These are phyloP conservation scores for Phenoliferia sp. DNA, from an alignment of 1,284 basidiomycete genomes.

Conservation along the genomic window DNA sequence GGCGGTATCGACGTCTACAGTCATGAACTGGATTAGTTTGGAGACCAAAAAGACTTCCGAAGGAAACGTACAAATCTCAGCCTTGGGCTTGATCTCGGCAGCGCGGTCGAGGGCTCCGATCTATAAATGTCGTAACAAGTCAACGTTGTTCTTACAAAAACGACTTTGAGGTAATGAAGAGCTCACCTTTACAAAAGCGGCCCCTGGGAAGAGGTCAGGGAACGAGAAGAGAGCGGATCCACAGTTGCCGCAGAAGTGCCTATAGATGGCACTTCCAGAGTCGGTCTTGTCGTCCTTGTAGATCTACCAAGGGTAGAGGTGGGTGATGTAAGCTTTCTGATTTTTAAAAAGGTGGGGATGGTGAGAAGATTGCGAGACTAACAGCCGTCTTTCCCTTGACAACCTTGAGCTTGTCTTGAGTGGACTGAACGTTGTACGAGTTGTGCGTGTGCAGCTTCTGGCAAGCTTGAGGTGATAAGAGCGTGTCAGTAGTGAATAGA, in stretches of 20 bases:
- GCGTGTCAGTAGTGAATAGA: background rate
- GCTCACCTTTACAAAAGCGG: constrained; percentile 13
- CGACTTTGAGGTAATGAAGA: background rate
- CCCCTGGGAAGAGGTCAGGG: constrained; percentile 6
- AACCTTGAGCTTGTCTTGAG: constrained; percentile 13
- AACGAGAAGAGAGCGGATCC: constrained; percentile 14
- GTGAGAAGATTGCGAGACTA: background rate
- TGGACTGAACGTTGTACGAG: constrained; percentile 11
- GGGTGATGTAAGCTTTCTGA: background rate
- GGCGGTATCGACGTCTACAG: background rate
- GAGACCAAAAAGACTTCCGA: no score
- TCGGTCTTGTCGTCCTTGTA: constrained; percentile 16
- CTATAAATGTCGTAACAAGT: background rate
- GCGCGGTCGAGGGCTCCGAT: constrained; percentile 12
- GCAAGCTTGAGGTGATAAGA: background rate
- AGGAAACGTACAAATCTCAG: constrained; percentile 15
- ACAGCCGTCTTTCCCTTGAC: constrained; percentile 10
- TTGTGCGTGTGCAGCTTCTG: constrained; percentile 4
- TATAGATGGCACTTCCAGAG: constrained; percentile 16
- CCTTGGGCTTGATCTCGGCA: constrained; percentile 14
- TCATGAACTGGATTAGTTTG: no score
- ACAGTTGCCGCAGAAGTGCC: constrained; percentile 21
- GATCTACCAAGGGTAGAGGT: background rate
- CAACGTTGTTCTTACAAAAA: background rate
- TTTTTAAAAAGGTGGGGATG: background rate